Percentiles rank a stretch among this genome's conserved stretches.
phyloP scores from a whole-genome alignment of 306 rosid genomes.

The Acacia crassicarpa region DNA sequence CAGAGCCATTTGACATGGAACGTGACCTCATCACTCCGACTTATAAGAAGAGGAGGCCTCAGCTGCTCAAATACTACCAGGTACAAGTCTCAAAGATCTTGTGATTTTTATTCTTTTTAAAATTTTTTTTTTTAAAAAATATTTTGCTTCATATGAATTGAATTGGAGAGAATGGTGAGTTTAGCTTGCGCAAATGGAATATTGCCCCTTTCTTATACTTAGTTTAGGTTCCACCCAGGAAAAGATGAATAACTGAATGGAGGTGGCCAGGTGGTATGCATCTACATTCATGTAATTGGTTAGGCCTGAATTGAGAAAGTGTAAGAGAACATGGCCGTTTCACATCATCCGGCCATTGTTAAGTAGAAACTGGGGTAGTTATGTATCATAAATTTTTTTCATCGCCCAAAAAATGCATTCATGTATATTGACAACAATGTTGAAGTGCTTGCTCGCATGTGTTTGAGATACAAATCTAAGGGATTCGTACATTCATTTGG shows the following conservation, averaged over 20 bases:
- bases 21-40: slow-evolving; percentile 91
- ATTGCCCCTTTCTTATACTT: background rate
- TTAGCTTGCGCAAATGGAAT: background rate
- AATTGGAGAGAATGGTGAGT: background rate
- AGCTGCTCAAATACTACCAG: slow-evolving; percentile 81
- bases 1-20: slow-evolving; percentile 86
- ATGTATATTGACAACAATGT: too few species aligned
- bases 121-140: too few species aligned
- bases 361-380: background rate
- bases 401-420: background rate
- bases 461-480: background rate
- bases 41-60: slow-evolving; percentile 88
- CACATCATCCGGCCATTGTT: background rate
- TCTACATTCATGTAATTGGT: background rate
- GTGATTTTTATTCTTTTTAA: slow-evolving; percentile 2
- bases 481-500: background rate
- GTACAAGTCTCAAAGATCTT: slow-evolving; percentile 35
- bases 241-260: background rate
- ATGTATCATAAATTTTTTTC: background rate
- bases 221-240: background rate
- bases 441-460: too few species aligned
- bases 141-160: background rate
- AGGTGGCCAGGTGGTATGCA: slow-evolving; percentile 6
- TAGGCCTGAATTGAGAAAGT: background rate
- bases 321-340: background rate